Evolutionary conservation across 805 yeast genomes (phyloP), one percentile per base, ranked within the genome.

Genomic region (Teunomyces barrocoloradensis): DNA sequence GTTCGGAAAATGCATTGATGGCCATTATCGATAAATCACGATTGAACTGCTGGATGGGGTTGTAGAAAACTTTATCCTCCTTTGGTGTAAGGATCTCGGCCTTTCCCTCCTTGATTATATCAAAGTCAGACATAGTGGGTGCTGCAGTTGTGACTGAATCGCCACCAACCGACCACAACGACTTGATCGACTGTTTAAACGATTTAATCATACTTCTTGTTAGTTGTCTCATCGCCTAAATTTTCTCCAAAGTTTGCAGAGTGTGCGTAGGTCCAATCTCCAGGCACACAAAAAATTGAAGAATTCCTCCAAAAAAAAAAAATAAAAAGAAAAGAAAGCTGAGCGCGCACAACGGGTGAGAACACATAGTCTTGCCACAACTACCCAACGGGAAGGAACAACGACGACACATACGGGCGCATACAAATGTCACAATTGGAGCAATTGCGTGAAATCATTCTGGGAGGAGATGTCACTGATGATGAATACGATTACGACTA

Each of bases 41-140:
- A 66, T 94, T 94, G 69, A 90, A 94, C 68, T 92, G 98, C 68
- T 94, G 99, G 47, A 94, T 87, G 7, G 96, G 97, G 63, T 94
- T 94, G 68, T 94, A 94, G 62, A 94, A 94, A 9, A 94, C 99
- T 49, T 77, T 75, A 55, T 87, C 90, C 42, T 83, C 83, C 57
- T 87, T 85, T 3, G 96, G 92, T 52, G 86, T 87, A 28, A 91
- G 72, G 38, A 94, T 83, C 20, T 84, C 79, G 11, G 98, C 97
- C 47, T 77, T 72, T 1, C 99, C 99, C 65, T 94, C 99, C 39
- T 62, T 71, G 23, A 77, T 68, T 20, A 68, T 58, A 35, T 63
- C 60, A 53, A 55, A 71, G 39, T 68, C 44, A 6, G 44, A 30
- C 5, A 45, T 27, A 4, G 55, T 18, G 2, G 34, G 40, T 6